Percentiles rank a stretch among this genome's conserved stretches.
Conservation (phyloP, 1,284 basidiomycete genomes). For the Serendipita sp. region DNA sequence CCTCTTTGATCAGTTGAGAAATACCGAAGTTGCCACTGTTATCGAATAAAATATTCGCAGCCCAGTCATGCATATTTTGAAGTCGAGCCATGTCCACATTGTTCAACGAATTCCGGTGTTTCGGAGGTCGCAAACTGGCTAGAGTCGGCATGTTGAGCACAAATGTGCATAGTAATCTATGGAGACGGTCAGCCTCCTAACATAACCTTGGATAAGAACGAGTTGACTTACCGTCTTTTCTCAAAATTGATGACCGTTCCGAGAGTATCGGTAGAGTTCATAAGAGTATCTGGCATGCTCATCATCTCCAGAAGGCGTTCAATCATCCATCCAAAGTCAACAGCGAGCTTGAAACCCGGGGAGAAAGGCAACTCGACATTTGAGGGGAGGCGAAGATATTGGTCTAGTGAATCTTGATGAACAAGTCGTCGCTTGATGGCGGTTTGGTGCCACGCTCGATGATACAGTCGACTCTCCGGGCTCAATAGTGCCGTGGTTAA, state of each 20-base stretch:
- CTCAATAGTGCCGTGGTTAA: conserved; percentile 56
- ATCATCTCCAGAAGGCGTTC: conserved; percentile 66
- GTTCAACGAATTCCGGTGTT: conserved; percentile 39
- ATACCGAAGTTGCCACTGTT: conserved; percentile 17
- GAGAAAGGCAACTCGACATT: conserved; percentile 20
- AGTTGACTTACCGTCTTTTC: conserved; percentile 48
- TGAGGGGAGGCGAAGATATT: conserved; percentile 36
- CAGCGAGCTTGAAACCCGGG: conserved; percentile 30
- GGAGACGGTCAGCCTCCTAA: conserved; percentile 9
- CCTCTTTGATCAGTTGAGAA: conserved; percentile 48
- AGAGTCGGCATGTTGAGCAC: conserved; percentile 36
- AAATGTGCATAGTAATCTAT: conserved; percentile 50
- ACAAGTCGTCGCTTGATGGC: conserved; percentile 30
- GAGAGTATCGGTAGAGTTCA: conserved; percentile 34
- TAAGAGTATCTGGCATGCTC: conserved; percentile 55
- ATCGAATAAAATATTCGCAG: conserved; percentile 44
- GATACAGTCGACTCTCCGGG: conserved; percentile 56
- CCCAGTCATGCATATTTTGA: conserved; percentile 56
- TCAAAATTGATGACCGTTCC: conserved; percentile 53
- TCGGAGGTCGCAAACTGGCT: conserved; percentile 29
- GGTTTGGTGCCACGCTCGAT: conserved; percentile 57
- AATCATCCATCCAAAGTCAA: conserved; percentile 67
- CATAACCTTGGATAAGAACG: not conserved
- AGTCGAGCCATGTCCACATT: conserved; percentile 57
- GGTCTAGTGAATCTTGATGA: conserved; percentile 37